Base-by-base conservation (phyloP, 2,329 filamentous ascomycete genomes). In the Ceratocystis cacaofunesta region DNA sequence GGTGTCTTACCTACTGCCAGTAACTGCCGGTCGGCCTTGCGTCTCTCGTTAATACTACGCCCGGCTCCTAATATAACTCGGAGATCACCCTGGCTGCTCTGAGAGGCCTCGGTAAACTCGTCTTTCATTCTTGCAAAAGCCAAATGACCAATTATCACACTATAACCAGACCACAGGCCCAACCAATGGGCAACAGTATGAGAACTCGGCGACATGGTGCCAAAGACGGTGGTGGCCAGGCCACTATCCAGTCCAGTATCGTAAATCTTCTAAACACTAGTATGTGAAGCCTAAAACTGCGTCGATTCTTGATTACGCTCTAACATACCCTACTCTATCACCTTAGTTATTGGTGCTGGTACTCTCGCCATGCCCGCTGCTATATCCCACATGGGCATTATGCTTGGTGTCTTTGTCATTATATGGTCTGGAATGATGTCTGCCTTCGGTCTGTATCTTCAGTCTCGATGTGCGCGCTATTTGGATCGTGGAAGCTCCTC, bases 241-340 rank as follows among this genome's bases (percentile, higher is more conserved):
- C 94, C 70, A 88, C 89, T 70, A 95, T 89, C 85, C 75, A 87
- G 64, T 96, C 91, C 77, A 96, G 92, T 74, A 88, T 94, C 70
- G 88, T 97, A 77, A 99, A 99, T 75, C 80, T 99, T 69, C 81
- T 97, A 69, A 99, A 99, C 76, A 99, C 94, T 19, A 99, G 90
- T 94, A 81, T 67, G 84, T 71, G 52, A 61, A 52, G 48, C 22
- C 48, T 5, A 25, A 50, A 28, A 17, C 15, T 28, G 28, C 22
- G 22, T 63, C 43, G 7, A 19, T 6, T 43, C 17, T 41, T 46
- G 12, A 28, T 2, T 6, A 15, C 30, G 62, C 25, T 17, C 52
- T 46, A 67, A 57, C 30, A 68, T 71, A 67, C 69, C 70, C 69
- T 57, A 65, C 71, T 68, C 57, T 65, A 71, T 65, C 19, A n/a